Evolutionary conservation across 371 early-diverging fungal species (phyloP).

Genomic region (Haplosporangium sp.): DNA sequence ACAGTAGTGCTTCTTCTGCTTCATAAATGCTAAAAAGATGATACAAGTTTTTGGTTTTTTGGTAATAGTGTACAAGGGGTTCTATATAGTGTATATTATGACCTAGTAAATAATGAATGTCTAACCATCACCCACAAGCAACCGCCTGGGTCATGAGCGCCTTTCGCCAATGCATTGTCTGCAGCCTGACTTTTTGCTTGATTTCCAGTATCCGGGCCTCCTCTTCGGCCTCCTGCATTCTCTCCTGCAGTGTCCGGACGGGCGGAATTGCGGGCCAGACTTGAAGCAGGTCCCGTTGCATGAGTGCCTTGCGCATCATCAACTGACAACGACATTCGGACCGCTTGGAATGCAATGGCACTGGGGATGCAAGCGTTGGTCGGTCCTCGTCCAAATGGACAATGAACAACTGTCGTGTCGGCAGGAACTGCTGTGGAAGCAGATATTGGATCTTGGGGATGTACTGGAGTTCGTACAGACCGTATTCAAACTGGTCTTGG

Average conservation of each 20-base stretch:
- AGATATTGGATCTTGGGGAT: conserved; percentile 41
- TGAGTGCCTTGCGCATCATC: conserved; percentile 45
- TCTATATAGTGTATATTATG: not conserved
- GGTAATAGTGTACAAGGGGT: not conserved
- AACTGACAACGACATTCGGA: conserved; percentile 44
- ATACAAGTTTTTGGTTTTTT: not conserved
- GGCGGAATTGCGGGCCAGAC: conserved; percentile 37
- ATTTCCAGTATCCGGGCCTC: conserved; percentile 40
- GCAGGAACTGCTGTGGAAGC: conserved; percentile 31
- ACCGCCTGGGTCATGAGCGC: conserved; percentile 26
- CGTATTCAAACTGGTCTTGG: conserved; percentile 47
- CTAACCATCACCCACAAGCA: conserved; percentile 18
- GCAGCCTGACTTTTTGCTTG: conserved; percentile 40
- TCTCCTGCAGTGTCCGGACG: conserved; percentile 25
- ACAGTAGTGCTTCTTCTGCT: no score
- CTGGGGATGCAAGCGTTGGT: conserved; percentile 38
- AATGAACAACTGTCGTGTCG: conserved; percentile 37
- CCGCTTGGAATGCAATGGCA: conserved; percentile 25
- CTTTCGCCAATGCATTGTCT: conserved; percentile 37
- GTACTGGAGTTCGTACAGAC: conserved; percentile 40
- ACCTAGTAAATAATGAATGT: no score
- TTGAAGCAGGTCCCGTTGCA: conserved; percentile 40
- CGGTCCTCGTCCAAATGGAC: conserved; percentile 47
- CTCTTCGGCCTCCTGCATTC: conserved; percentile 36
- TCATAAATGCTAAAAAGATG: no score